Evolutionary conservation across 805 yeast genomes (phyloP).

Genomic region (Lipomyces lipofer): DNA sequence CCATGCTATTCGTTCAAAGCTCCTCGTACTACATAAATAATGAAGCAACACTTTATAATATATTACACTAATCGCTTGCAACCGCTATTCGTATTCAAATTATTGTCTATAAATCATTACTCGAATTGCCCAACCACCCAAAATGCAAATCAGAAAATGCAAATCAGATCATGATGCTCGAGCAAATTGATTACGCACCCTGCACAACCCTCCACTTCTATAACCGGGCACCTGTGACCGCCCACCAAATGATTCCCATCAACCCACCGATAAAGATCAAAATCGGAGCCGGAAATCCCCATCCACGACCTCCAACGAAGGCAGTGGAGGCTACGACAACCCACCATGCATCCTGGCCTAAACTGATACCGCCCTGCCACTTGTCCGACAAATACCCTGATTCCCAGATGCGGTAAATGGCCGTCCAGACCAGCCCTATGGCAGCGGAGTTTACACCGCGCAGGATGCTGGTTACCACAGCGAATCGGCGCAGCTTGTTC

Average conservation of each 20-base stretch:
- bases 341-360: conserved; percentile 30
- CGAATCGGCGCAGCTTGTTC: conserved; percentile 24
- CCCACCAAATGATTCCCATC: conserved; percentile 29
- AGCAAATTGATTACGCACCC: not conserved
- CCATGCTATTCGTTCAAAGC: too few species aligned
- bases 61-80: too few species aligned
- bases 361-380: conserved; percentile 9
- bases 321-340: conserved; percentile 23
- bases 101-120: too few species aligned
- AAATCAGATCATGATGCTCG: too few species aligned
- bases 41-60: too few species aligned
- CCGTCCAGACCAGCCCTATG: conserved; percentile 27
- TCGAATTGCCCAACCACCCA: too few species aligned
- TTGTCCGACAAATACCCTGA: conserved; percentile 17
- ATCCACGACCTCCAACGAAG: conserved; percentile 18
- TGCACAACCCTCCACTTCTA: not conserved
- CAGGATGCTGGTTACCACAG: conserved; percentile 13
- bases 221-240: not conserved
- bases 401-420: conserved; percentile 29
- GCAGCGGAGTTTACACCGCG: conserved; percentile 30
- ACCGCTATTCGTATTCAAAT: too few species aligned
- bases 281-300: conserved; percentile 22
- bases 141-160: too few species aligned
- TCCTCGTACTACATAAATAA: too few species aligned
- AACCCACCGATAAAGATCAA: conserved; percentile 22